phyloP scores from a whole-genome alignment of 108 stramenopile genomes.

The Skeletonema costatum region DNA sequence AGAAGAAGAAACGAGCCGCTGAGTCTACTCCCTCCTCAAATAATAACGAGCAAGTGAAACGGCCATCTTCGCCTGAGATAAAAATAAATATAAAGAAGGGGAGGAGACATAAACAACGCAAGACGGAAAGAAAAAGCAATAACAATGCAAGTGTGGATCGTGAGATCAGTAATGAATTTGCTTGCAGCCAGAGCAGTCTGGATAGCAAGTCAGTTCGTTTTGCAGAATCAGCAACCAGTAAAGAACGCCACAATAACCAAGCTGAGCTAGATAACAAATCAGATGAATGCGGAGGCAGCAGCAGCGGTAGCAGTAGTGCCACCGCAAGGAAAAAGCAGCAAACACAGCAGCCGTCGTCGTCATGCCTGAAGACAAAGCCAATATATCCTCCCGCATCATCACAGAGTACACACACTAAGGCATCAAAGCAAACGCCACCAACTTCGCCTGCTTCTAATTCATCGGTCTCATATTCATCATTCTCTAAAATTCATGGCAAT shows the following conservation, averaged over 20 bases:
- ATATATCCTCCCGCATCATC: neutral
- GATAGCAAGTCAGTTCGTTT: conserved; percentile 1
- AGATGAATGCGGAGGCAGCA: neutral
- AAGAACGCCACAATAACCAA: neutral
- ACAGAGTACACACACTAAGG: neutral
- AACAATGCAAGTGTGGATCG: neutral
- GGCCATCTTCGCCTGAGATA: neutral
- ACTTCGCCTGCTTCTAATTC: neutral
- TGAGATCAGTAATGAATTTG: neutral
- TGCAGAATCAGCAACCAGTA: neutral
- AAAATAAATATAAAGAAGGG: neutral
- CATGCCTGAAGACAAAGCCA: neutral
- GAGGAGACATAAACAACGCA: neutral
- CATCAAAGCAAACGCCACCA: neutral
- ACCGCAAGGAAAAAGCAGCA: neutral
- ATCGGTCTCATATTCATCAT: conserved; percentile 4
- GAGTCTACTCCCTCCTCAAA: neutral
- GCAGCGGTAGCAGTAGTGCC: neutral
- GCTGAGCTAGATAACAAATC: neutral
- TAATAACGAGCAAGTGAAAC: neutral
- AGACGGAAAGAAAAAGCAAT: neutral
- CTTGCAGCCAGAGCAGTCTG: neutral
- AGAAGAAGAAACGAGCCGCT: neutral
- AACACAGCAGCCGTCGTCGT: neutral
- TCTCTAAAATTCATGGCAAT: conserved; percentile 9